A percentile compares a stretch with the other conserved stretches of the same genome.
Conservation (phyloP, 129 eudicot genomes). For the Arctium minus region DNA sequence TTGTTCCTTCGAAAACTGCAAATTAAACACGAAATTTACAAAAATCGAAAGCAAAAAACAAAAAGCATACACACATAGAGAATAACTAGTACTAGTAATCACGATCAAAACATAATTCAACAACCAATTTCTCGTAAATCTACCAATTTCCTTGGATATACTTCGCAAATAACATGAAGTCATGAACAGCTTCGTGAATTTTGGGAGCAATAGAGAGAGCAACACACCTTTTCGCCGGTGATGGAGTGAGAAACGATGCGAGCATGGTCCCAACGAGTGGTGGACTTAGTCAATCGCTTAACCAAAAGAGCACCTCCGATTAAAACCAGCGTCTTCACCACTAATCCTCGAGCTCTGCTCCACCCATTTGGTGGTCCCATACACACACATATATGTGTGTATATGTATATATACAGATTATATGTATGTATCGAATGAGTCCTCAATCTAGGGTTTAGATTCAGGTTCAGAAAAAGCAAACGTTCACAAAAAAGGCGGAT, state of each 20-base stretch:
- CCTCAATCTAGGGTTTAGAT: neutral
- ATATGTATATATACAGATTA: neutral
- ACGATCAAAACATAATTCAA: neutral
- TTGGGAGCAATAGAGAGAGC: neutral
- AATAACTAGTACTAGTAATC: neutral
- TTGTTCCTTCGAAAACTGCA: slow-evolving; percentile 69
- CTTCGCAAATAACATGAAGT: too few relatives aligned
- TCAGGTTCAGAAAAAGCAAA: neutral
- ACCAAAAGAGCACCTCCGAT: slow-evolving; percentile 87
- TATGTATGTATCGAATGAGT: neutral
- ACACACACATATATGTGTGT: slow-evolving; percentile 34
- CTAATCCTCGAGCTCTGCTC: slow-evolving; percentile 74
- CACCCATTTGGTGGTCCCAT: slow-evolving; percentile 59
- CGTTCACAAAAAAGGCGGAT: slow-evolving; percentile 7
- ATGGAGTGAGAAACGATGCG: slow-evolving; percentile 81
- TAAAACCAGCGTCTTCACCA: slow-evolving; percentile 62
- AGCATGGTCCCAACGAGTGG: slow-evolving; percentile 99
- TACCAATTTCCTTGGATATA: neutral
- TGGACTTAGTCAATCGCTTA: slow-evolving; percentile 86
- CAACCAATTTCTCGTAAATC: neutral
- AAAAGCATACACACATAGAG: neutral
- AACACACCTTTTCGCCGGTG: slow-evolving; percentile 70
- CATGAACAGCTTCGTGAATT: neutral
- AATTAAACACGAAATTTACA: slow-evolving; percentile 11
- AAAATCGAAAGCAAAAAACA: neutral